Percentiles rank a stretch among this genome's conserved stretches.
Evolutionary conservation across 495 filamentous ascomycete genomes (phyloP).

Genomic region (Trichocladium uniseriatum): DNA sequence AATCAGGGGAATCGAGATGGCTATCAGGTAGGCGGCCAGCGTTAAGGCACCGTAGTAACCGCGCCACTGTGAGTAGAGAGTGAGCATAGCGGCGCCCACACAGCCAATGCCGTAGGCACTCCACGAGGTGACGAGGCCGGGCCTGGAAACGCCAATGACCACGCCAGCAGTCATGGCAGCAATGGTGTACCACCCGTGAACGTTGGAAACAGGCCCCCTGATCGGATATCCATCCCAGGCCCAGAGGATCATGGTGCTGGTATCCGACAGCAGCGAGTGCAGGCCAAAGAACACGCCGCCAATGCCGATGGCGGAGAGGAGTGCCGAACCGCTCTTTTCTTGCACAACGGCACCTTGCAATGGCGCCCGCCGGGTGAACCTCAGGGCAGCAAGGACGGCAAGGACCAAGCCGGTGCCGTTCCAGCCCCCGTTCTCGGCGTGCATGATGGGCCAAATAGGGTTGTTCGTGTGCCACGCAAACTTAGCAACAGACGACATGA

Average conservation of each 20-base stretch:
- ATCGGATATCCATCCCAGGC: conserved; percentile 98
- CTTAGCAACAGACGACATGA: conserved; percentile 80
- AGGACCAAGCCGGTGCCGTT: conserved; percentile 76
- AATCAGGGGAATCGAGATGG: conserved; percentile 68
- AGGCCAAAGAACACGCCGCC: conserved; percentile 83
- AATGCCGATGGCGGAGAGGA: conserved; percentile 67
- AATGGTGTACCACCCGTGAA: conserved; percentile 79
- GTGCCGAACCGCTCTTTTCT: conserved; percentile 52
- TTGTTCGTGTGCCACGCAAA: conserved; percentile 97
- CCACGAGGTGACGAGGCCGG: conserved; percentile 66
- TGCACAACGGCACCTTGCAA: conserved; percentile 37
- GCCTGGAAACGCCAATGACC: conserved; percentile 64
- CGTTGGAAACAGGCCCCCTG: conserved; percentile 76
- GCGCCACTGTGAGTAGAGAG: conserved; percentile 70
- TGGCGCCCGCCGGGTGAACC: conserved; percentile 53
- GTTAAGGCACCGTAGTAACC: conserved; percentile 81
- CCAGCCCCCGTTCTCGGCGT: conserved; percentile 80
- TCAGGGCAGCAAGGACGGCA: conserved; percentile 62
- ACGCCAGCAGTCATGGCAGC: conserved; percentile 79
- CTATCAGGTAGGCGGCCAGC: conserved; percentile 71
- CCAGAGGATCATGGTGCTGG: conserved; percentile 98
- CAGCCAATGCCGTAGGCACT: conserved; percentile 68
- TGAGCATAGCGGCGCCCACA: conserved; percentile 71
- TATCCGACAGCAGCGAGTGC: conserved; percentile 90
- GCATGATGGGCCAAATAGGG: conserved; percentile 91